Base-by-base conservation (phyloP, 257 asterid species). In the Apocynum venetum region DNA sequence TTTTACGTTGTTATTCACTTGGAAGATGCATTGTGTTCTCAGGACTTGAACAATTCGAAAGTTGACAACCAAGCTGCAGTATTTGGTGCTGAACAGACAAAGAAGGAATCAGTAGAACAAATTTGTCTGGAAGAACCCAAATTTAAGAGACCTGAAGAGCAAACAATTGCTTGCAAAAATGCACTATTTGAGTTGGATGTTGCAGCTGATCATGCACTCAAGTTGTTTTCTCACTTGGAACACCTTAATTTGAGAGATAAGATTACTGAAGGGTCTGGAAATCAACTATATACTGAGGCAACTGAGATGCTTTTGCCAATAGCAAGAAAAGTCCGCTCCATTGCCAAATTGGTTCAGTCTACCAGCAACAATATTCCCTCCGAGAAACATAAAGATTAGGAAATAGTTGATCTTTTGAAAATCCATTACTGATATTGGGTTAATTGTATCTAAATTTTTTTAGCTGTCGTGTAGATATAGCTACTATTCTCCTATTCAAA, bases 121-220 rank as follows among this genome's bases (percentile, higher is more conserved):
- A 55, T 17, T 56, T 46, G 38, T 47, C 41, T 40, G 4, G 67
- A 4, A 73, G 67, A 47, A 38, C 48, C 41, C 15, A 19, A 55
- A 7, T 38, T 10, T 11, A 71, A 77, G 36, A 53, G 71, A 81
- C 76, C 35, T 46, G 76, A 76, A 76, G 82, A 74, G 64, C 74
- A 8, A 19, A 59, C 65, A 68, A 72, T 56, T 65, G 77, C 79
- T 59, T 87, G 88, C 61, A 87, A 86, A 80, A 89, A 85, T 78
- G 91, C 93, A 53, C 35, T 85, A 80, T 66, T 72, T 65, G 76
- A 82, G 78, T 78, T 90, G 85, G 93, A 90, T 77, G 79, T 79
- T 76, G 95, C 89, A 79, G 84, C 88, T 77, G 91, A 89, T 78
- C 82, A 72, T 69, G 86, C 85, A 44, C 77, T 90, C 73, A 86